Percentiles rank a stretch among this genome's conserved stretches.
Conservation (phyloP, 441 rosid genomes). For the Aquilaria agallochum region DNA sequence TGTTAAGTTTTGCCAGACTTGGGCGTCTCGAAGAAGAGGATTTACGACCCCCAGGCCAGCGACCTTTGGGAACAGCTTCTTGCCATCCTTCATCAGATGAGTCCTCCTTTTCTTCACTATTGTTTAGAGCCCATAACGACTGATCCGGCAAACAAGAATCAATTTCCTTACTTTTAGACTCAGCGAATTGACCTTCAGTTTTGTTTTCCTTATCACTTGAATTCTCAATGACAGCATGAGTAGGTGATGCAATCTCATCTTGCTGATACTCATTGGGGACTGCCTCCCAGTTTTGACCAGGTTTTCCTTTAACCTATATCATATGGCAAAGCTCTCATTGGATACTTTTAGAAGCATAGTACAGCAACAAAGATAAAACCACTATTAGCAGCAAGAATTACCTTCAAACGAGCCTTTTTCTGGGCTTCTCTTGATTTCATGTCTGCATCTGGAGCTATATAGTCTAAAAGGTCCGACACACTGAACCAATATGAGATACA, state of each 20-base stretch:
- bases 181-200: constrained; percentile 48
- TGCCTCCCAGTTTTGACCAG: constrained; percentile 53
- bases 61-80: constrained; percentile 79
- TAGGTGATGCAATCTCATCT: constrained; percentile 45
- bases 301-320: constrained; percentile 71
- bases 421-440: constrained; percentile 70
- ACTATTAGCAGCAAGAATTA: constrained; percentile 17
- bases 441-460: constrained; percentile 69
- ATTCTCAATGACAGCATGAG: constrained; percentile 34
- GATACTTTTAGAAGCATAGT: constrained; percentile 10
- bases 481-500: constrained; percentile 34
- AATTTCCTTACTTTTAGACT: constrained; percentile 42
- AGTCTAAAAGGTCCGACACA: constrained; percentile 87
- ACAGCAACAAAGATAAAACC: constrained; percentile 13
- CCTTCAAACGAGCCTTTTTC: constrained; percentile 76
- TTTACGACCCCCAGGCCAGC: constrained; percentile 70
- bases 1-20: constrained; percentile 84
- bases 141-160: constrained; percentile 46
- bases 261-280: constrained; percentile 61
- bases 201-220: constrained; percentile 71
- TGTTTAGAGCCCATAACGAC: constrained; percentile 22
- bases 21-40: constrained; percentile 71
- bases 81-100: constrained; percentile 84
- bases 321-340: constrained; percentile 20
- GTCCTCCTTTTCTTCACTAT: constrained; percentile 35